These are phyloP conservation scores for Kickxella alabastrina DNA, from an alignment of 192 early-diverging fungal species.

Conservation along the genomic window DNA sequence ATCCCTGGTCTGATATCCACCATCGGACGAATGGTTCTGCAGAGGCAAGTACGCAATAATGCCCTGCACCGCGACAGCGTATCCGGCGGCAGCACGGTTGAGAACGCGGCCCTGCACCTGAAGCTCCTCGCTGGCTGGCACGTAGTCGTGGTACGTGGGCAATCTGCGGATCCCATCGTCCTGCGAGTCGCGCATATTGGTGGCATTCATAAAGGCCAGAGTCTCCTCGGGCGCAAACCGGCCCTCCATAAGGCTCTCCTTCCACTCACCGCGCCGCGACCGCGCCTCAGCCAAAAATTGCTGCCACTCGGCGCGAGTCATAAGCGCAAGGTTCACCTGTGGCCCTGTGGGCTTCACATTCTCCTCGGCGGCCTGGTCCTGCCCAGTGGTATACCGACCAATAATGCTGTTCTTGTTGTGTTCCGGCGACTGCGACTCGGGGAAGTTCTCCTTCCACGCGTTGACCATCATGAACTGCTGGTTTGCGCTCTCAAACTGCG, in stretches of 20 bases:
- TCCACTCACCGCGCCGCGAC: conserved; percentile 55
- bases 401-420: neutral
- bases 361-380: neutral
- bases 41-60: conserved; percentile 54
- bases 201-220: conserved; percentile 42
- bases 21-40: conserved; percentile 19
- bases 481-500: conserved; percentile 61
- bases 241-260: conserved; percentile 44
- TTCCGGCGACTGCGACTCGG: conserved; percentile 53
- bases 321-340: conserved; percentile 53
- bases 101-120: conserved; percentile 64
- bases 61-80: conserved; percentile 64
- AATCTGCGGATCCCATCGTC: conserved; percentile 46
- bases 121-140: conserved; percentile 32
- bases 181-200: conserved; percentile 14
- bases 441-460: conserved; percentile 75
- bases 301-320: conserved; percentile 61
- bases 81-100: conserved; percentile 40
- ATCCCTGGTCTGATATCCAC: conserved; percentile 45
- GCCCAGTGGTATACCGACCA: neutral
- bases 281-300: conserved; percentile 55
- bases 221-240: conserved; percentile 33
- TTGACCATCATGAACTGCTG: conserved; percentile 55
- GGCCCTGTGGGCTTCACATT: conserved; percentile 1
- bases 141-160: conserved; percentile 56